Evolutionary conservation across 176 grass and related monocot genomes (phyloP), one percentile per base, ranked within the genome.

Genomic region (Lolium perenne): DNA sequence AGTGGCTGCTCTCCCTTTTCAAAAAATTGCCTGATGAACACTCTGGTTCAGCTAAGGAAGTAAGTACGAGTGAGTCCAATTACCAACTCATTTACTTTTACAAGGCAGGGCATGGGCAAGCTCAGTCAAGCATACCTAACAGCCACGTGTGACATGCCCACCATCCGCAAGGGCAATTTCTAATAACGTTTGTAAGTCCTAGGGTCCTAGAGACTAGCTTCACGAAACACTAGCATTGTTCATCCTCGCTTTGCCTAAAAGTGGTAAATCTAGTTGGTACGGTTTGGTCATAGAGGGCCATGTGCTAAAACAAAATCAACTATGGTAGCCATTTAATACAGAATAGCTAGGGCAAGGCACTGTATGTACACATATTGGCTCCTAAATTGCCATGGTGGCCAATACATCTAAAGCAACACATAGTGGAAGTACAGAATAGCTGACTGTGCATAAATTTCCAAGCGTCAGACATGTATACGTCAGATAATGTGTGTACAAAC

Each of bases 231-330:
- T 76, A 76, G 23, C 71, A 74, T 50, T 74, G 50, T 74, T 51
- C 21, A 74, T 74, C 71, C 21, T 16, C 16, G 46, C 46, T 74
- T 50, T 25, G 43, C 21, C 70, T 74, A 74, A 22, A 60, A 23
- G 53, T 54, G 48, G 72, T 54, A 35, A 54, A 76, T 26, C 49
- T 25, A 76, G 25, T 35, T 55, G 46, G 74, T 76, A 76, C 5
- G 15, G 8, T 55, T 76, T 35, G 49, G 74, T 55, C 49, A 55
- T 26, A 20, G 78, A 80, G 23, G 55, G 17, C 13, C 82, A 84
- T 74, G 61, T 83, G 70, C 56, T 38, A 75, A 49, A 64, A 84
- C 70, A 17, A 74, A 83, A 61, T 74, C 54, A 83, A 59, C 82
- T 17, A 83, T 9, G 32, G 46, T 20, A 83, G 41, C 51, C 14